Conservation (phyloP, 2,329 filamentous ascomycete species). For the Blumeria hordei region DNA sequence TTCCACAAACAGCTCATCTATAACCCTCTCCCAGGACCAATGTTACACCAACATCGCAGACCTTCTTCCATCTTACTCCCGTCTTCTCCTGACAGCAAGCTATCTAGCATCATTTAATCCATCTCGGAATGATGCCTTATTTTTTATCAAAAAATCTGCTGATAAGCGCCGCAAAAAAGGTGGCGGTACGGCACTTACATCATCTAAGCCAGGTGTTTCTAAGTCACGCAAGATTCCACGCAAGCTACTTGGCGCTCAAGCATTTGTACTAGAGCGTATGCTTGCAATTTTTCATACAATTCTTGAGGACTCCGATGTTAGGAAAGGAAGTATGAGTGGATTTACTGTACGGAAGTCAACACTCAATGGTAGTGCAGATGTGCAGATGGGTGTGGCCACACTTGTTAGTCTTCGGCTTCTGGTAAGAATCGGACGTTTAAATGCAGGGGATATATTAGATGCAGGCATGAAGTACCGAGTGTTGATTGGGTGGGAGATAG, state of each 20-base stretch:
- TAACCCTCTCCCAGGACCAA: slow-evolving; percentile 4
- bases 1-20: slow-evolving; percentile 7
- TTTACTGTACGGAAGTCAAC: background rate
- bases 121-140: slow-evolving; percentile 42
- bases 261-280: slow-evolving; percentile 56
- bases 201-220: slow-evolving; percentile 13
- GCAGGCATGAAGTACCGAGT: slow-evolving; percentile 51
- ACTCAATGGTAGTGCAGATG: slow-evolving; percentile 21
- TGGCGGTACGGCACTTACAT: slow-evolving; percentile 21
- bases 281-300: slow-evolving; percentile 54
- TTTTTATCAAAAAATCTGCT: slow-evolving; percentile 34
- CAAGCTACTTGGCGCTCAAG: slow-evolving; percentile 51
- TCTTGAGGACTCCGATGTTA: slow-evolving; percentile 18
- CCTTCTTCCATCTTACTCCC: slow-evolving; percentile 44
- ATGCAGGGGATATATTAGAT: slow-evolving; percentile 39
- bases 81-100: slow-evolving; percentile 48
- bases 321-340: background rate
- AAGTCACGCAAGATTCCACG: slow-evolving; percentile 51
- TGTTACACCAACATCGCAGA: slow-evolving; percentile 22
- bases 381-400: slow-evolving; percentile 44
- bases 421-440: slow-evolving; percentile 30
- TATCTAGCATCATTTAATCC: slow-evolving; percentile 68
- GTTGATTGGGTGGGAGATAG: slow-evolving; percentile 56
- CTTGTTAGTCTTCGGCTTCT: slow-evolving; percentile 46
- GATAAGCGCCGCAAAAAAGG: slow-evolving; percentile 16